Conservation (phyloP, 225 moss, liverwort and hornwort genomes). For the Pseudisothecium myosuroides region DNA sequence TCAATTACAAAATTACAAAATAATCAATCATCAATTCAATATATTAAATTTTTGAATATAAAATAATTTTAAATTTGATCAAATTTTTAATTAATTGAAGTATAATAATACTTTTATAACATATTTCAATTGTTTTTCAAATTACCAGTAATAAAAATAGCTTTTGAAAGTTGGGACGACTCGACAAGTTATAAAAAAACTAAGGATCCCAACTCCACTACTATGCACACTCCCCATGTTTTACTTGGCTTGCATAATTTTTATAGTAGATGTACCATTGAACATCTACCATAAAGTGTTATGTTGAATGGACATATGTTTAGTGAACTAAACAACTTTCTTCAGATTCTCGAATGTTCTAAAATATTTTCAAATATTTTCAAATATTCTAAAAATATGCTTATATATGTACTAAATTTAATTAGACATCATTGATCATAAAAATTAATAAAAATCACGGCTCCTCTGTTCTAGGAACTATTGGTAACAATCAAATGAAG, state of each 20-base stretch:
- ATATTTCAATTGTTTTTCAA: neutral
- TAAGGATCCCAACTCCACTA: accelerated
- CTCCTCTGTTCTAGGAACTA: accelerated
- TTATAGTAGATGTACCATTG: neutral
- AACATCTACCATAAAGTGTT: neutral
- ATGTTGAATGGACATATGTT: accelerated
- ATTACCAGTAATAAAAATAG: neutral
- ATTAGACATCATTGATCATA: neutral
- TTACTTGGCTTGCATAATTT: accelerated
- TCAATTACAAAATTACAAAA: neutral
- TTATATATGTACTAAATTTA: neutral
- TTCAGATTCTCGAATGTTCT: neutral
- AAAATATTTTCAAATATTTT: neutral
- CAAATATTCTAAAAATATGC: neutral
- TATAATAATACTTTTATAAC: neutral
- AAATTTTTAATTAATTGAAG: neutral
- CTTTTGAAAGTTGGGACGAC: neutral
- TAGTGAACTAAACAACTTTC: neutral
- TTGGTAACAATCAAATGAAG: neutral
- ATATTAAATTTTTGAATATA: neutral
- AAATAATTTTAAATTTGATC: neutral
- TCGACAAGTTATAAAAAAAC: neutral
- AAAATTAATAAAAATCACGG: neutral
- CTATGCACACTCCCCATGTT: accelerated
- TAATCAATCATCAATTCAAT: neutral